These are phyloP conservation scores for Lophium mytilinum DNA, from an alignment of 495 filamentous ascomycete genomes.

Conservation along the genomic window DNA sequence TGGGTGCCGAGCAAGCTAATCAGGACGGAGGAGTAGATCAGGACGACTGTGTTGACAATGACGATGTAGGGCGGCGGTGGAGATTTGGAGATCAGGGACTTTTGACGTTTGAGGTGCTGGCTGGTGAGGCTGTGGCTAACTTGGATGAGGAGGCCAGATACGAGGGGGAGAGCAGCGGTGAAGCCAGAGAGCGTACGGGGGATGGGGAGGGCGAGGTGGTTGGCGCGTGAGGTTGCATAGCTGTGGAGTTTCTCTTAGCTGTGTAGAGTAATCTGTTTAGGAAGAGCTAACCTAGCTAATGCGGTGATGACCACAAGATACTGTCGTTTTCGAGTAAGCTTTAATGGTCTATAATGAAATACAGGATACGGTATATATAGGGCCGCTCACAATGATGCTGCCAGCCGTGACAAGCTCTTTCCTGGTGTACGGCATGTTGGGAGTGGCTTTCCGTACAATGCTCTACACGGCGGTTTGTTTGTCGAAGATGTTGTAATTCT, in stretches of 20 bases:
- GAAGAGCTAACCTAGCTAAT: slow-evolving; percentile 20
- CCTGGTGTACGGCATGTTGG: background rate
- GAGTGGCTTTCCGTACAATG: background rate
- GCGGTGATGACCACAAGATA: slow-evolving; percentile 29
- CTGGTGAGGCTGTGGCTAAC: slow-evolving; percentile 36
- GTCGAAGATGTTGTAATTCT: too few species aligned
- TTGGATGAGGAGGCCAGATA: slow-evolving; percentile 43
- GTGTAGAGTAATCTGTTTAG: background rate
- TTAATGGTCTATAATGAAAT: background rate
- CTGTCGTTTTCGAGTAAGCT: slow-evolving; percentile 14
- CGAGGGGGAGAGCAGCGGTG: slow-evolving; percentile 44
- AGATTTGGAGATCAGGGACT: slow-evolving; percentile 23
- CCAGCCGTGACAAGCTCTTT: slow-evolving; percentile 11
- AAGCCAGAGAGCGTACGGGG: slow-evolving; percentile 40
- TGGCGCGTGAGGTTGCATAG: slow-evolving; percentile 42
- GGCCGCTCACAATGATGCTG: slow-evolving; percentile 18
- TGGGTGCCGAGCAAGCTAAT: slow-evolving; percentile 50
- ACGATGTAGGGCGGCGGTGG: slow-evolving; percentile 33
- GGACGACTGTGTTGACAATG: slow-evolving; percentile 40
- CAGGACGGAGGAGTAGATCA: slow-evolving; percentile 39
- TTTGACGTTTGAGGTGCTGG: slow-evolving; percentile 29
- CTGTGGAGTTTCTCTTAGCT: slow-evolving; percentile 22
- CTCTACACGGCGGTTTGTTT: too few species aligned
- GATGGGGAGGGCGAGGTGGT: slow-evolving; percentile 45
- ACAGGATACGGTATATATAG: background rate